Percentiles rank a stretch among this genome's conserved stretches.
These are phyloP conservation scores for Piper betle DNA, from an alignment of 164 flowering plant genomes.

Conservation along the genomic window DNA sequence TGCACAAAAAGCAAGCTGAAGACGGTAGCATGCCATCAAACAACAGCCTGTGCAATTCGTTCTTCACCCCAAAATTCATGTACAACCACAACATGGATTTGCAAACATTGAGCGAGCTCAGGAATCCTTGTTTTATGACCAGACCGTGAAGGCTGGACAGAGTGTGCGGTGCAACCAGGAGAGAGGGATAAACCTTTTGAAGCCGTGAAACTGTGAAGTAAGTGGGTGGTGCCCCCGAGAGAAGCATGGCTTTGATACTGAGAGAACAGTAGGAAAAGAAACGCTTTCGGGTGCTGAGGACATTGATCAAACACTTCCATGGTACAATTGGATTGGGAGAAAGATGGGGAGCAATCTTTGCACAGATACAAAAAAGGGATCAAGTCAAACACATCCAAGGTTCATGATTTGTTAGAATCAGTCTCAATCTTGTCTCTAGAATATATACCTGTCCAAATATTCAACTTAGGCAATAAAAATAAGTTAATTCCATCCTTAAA, in stretches of 20 bases:
- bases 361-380: too few species aligned
- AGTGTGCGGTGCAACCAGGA: constrained; percentile 3
- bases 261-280: constrained; percentile 14
- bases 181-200: constrained; percentile 10
- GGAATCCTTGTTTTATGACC: constrained; percentile 15
- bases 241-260: constrained; percentile 21
- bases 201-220: constrained; percentile 16
- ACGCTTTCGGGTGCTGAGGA: constrained; percentile 3
- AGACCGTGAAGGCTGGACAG: constrained; percentile 14
- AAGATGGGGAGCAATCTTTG: too few species aligned
- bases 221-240: constrained; percentile 5
- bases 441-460: too few species aligned
- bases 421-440: too few species aligned
- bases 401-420: too few species aligned
- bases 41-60: constrained; percentile 15
- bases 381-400: too few species aligned
- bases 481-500: too few species aligned
- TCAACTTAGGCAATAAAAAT: too few species aligned
- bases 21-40: constrained; percentile 15
- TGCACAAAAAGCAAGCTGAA: constrained; percentile 12
- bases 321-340: not conserved
- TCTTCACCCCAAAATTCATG: constrained; percentile 8
- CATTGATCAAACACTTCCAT: constrained; percentile 15
- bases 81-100: constrained; percentile 14
- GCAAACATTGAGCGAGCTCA: constrained; percentile 3